phyloP scores from a whole-genome alignment of 177 flowering plant species.

The Tripterygium wilfordii region DNA sequence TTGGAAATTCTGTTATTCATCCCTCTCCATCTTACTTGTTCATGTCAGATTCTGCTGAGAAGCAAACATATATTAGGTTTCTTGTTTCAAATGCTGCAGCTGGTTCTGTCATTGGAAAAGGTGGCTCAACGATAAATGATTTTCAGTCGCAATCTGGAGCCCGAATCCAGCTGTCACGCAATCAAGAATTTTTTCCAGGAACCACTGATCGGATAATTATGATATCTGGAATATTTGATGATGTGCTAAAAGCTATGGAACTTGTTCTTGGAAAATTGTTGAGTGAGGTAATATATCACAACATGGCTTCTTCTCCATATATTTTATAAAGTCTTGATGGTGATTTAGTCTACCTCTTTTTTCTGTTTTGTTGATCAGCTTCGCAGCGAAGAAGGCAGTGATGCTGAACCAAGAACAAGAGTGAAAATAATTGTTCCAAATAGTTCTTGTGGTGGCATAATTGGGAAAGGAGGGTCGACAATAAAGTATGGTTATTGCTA shows the following conservation, averaged over 20 bases:
- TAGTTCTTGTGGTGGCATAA: constrained; percentile 88
- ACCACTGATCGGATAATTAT: constrained; percentile 91
- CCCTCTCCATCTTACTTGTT: background rate
- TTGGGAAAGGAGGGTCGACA: constrained; percentile 93
- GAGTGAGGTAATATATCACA: constrained; percentile 61
- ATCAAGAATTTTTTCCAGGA: constrained; percentile 90
- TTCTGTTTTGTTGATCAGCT: constrained; percentile 30
- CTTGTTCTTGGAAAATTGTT: constrained; percentile 69
- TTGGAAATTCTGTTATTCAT: background rate
- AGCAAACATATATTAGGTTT: constrained; percentile 64
- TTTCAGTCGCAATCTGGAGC: constrained; percentile 93
- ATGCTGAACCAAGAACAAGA: constrained; percentile 65
- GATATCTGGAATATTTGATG: constrained; percentile 72
- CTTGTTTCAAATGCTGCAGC: constrained; percentile 96
- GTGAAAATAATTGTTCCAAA: constrained; percentile 89
- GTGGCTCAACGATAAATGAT: constrained; percentile 92
- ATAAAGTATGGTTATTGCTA: constrained; percentile 57
- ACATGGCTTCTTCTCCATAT: background rate
- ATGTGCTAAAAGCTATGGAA: constrained; percentile 65
- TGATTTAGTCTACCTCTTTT: background rate
- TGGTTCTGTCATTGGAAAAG: constrained; percentile 96
- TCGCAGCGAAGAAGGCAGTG: constrained; percentile 61
- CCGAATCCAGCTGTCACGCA: constrained; percentile 89
- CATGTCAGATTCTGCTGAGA: constrained; percentile 58
- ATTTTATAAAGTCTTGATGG: background rate